Base-by-base conservation (phyloP, 306 rosid genomes). In the Abrus pulchellus region DNA sequence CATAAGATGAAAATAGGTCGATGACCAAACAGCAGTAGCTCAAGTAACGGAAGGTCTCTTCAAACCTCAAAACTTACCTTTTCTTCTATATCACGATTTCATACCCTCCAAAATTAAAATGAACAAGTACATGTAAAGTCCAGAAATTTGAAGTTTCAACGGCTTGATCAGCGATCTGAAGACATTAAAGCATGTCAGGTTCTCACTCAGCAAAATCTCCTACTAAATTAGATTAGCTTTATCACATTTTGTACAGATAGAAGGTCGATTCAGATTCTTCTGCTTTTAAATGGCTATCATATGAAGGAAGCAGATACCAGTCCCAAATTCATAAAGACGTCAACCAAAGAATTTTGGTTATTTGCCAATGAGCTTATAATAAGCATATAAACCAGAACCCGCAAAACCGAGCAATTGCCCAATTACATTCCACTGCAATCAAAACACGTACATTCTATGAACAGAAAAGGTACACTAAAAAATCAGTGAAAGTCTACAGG, bases 361-460 rank as follows among this genome's bases (percentile, higher is more conserved):
- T 81, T 87, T 89, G 79, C 96, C 98, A n/a, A 88, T 30, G 71
- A 94, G 83, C 91, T 90, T 94, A 68, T 86, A 86, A 83, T 88
- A 94, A 14, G 98, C 97, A 63, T 92, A 94, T 85, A 90, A 80
- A 59, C 92, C 97, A 52, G 98, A 94, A 77, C 98, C 98, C 20
- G 75, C 6, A 74, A 94, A 92, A 77, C 98, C 97, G 10, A 92
- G 89, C 77, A 77, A 78, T 80, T 94, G 98, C 47, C 97, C 98
- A 10, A 89, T 65, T 2, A 92, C 86, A 83, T 92, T 92, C 82
- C 94, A 86, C 98, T 94, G 86, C 86, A 90, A 80, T 68, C 75
- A 74, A 77, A 79, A 78, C 67, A 59, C 27, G 49, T 34, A 49
- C 63, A 38, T 59, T 75, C 78, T 11, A 47, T 60, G 10, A 38